Base-by-base conservation (phyloP, 208 protist species). In the Leishmania lainsoni region DNA sequence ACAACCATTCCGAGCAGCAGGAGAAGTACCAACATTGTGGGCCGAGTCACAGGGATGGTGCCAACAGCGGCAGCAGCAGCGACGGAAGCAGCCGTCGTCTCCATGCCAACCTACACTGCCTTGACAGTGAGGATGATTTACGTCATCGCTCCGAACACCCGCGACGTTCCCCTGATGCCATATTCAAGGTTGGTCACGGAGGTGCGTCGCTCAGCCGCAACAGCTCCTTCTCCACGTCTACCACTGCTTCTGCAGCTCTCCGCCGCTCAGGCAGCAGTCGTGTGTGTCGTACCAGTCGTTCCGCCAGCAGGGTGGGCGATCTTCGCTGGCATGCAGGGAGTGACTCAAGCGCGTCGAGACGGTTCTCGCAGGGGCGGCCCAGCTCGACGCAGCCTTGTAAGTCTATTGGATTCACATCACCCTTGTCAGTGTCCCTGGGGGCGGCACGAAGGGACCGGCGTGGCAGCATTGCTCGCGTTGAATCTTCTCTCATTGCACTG, bases 391-490 rank as follows among this genome's bases (percentile, higher is more conserved):
- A 79, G 56, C 16, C n/a, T 10, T 48, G 61, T 20, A 70, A 39
- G n/a, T 79, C 63, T 26, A 17, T 70, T 5, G 20, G n/a, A 16
- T n/a, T 45, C 5, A 56, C 42, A 17, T 79, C 59, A 12, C 45
- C 59, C 26, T 71, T 51, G 32, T 4, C 74, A 45, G 32, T 3
- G 26, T 66, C 10, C 1, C 20, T 9, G 32, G 39, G 70, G 58
- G 58, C 61, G 39, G 35, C 52, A 32, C 48, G 48, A 16, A 61
- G 75, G 2, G 72, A 78, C 9, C 66, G 86, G 26, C 63, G 68
- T 20, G 69, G 70, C 54, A 92, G 89, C 74, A 58, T 87, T 12
- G 74, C n/a, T 22, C 87, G 86, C 72, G 74, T 91, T 20, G 90
- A 91, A 71, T 79, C 73, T 17, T 85, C 80, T 1, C 80, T 93